Evolutionary conservation across 352 stramenopile genomes (phyloP).

Genomic region (Lagenidium sp.): DNA sequence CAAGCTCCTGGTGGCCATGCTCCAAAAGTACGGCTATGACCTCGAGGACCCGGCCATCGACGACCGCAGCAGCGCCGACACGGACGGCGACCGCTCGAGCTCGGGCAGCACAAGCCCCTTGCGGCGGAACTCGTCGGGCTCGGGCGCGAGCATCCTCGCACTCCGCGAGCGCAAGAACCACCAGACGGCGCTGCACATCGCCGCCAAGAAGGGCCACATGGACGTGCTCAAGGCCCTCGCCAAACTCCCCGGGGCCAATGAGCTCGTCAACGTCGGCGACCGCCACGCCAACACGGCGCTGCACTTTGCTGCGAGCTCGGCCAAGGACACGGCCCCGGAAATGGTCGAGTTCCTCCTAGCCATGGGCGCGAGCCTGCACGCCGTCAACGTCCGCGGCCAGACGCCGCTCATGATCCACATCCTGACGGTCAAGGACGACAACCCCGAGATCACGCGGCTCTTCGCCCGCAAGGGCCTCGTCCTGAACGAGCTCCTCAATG

Average conservation of each 20-base stretch:
- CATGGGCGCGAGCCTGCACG: constrained; percentile 45
- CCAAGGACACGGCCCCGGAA: constrained; percentile 38
- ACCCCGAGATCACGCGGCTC: constrained; percentile 36
- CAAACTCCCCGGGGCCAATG: constrained; percentile 56
- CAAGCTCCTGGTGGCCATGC: constrained; percentile 66
- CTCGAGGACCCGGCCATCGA: constrained; percentile 23
- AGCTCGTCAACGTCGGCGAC: constrained; percentile 71
- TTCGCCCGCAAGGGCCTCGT: constrained; percentile 38
- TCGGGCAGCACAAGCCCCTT: constrained; percentile 24
- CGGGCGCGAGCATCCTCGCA: constrained; percentile 55
- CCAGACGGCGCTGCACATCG: constrained; percentile 79
- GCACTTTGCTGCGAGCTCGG: constrained; percentile 68
- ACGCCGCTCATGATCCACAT: constrained; percentile 82
- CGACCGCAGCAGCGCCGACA: constrained; percentile 8
- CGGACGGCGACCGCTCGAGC: constrained; percentile 19
- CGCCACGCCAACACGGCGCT: constrained; percentile 75
- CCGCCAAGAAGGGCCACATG: constrained; percentile 74
- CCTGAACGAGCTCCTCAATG: constrained; percentile 64
- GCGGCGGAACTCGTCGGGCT: constrained; percentile 17
- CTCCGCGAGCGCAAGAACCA: constrained; percentile 78
- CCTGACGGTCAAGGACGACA: constrained; percentile 57
- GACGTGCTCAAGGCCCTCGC: constrained; percentile 72
- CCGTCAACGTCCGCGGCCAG: constrained; percentile 72
- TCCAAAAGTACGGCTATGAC: constrained; percentile 84
- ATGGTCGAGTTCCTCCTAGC: constrained; percentile 66